Conservation (phyloP, 495 filamentous ascomycete species). For the Penicillium salamii region DNA sequence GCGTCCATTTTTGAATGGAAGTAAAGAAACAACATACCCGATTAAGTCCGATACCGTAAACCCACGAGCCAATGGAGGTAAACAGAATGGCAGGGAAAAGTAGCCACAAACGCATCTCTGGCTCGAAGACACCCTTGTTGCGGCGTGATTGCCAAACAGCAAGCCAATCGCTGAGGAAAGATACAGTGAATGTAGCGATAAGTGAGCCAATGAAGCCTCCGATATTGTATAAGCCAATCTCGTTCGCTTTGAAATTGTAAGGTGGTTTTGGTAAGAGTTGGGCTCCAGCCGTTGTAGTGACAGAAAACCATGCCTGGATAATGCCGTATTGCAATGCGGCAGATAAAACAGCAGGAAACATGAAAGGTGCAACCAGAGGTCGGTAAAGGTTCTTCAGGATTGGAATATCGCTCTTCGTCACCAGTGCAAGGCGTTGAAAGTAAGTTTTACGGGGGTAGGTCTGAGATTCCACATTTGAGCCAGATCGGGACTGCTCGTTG, state of each 20-base stretch:
- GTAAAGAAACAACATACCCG: not conserved
- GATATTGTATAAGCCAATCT: constrained; percentile 29
- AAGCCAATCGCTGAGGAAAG: constrained; percentile 29
- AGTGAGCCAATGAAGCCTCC: constrained; percentile 25
- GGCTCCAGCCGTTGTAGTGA: not conserved
- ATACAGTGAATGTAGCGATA: constrained; percentile 20
- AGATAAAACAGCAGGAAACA: constrained; percentile 9
- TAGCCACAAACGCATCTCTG: constrained; percentile 27
- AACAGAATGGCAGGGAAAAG: constrained; percentile 7
- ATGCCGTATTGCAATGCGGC: constrained; percentile 6
- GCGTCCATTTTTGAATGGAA: not conserved
- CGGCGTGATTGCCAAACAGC: constrained; percentile 22
- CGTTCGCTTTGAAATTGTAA: constrained; percentile 29
- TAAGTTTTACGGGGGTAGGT: constrained; percentile 11
- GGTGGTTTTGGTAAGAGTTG: constrained; percentile 17
- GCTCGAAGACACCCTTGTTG: constrained; percentile 30
- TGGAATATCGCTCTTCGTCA: constrained; percentile 11
- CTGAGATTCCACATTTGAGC: constrained; percentile 5
- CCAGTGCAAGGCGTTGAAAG: constrained; percentile 7
- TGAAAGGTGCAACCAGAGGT: constrained; percentile 9
- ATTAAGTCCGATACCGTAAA: constrained; percentile 3
- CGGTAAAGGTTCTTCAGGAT: constrained; percentile 8
- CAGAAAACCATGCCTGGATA: constrained; percentile 10
- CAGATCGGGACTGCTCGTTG: not conserved
- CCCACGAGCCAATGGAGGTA: not conserved